Evolutionary conservation across 2,329 filamentous ascomycete genomes (phyloP), one percentile per base, ranked within the genome.

Genomic region (Orbilia oligospora): DNA sequence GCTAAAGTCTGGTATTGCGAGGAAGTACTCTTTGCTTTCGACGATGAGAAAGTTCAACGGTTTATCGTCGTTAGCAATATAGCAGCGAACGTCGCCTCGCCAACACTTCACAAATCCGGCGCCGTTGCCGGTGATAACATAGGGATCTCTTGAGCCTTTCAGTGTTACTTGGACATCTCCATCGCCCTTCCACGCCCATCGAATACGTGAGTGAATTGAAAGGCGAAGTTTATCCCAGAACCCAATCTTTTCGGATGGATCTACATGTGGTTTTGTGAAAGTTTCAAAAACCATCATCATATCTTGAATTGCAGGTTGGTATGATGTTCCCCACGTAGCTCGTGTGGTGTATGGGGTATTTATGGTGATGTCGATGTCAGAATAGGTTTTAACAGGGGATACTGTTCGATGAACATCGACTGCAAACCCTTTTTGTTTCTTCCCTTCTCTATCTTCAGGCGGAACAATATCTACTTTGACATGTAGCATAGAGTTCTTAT

Each of bases 201-300:
- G 91, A 75, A 98, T 90, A 20, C 93, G 90, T 0, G 97, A 98
- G 84, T 99, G 96, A 84, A 97, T 97, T 82, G 91, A 94, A 44
- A 99, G 88, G 69, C 96, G 89, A 65, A 99, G 94, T 87, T 99
- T 99, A 85, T 99, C 96, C 96, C 96, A 99, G 86, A 99, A 99
- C 2, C 96, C 96, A 56, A 97, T 93, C 71, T 92, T 89, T 80
- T 99, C 97, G 0, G 96, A 98, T 0, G 93, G 92, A 84, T 99
- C 97, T 30, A 97, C 88, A 80, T 95, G 94, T 6, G 95, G 93
- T 83, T 99, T 99, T 0, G 95, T 97, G 84, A 99, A 98, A 1
- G 93, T 95, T 85, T 99, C 96, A 79, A 99, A 92, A 27, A 94
- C 94, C 89, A 98, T 97, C 96, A 99, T 99, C 92, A 98, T 97